Base-by-base conservation (phyloP, 352 stramenopile species). In the Plasmopara halstedii region DNA sequence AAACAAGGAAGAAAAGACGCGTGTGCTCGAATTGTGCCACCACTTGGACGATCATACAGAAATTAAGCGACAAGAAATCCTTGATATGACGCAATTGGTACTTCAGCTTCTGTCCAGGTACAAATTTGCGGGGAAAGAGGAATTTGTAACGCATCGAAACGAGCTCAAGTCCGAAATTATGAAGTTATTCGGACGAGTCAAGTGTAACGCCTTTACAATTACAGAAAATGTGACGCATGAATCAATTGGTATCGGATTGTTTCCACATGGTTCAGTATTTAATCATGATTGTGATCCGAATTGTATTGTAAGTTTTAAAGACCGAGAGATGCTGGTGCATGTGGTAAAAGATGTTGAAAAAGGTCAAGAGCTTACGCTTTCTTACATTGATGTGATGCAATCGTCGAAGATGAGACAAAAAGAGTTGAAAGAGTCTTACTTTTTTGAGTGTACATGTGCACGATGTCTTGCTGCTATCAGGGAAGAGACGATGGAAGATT, bases 161-260 rank as follows among this genome's bases (percentile, higher is more conserved):
- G 25, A 50, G 15, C 43, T 82, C n/a, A 33, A 69, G 31, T 39
- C 22, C 5, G 46, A 59, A 15, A 59, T 85, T 40, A 23, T 79
- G 38, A 37, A 67, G 44, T 59, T 88, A 32, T 86, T 91, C 40
- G 70, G 67, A 37, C 73, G 66, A 18, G 56, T 91, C 50, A 85
- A 87, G 43, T 91, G 79, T 68, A 91, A 91, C 43, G 79, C 72
- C 6, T 91, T 91, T 46, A 83, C 79, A 4, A 47, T 91, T 7
- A 70, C 60, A 18, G 72, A 80, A 20, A 64, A 67, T 23, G 18
- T 69, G 32, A 62, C 66, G 18, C 67, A 71, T 20, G 53, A 58
- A 22, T 58, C 59, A n/a, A 43, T 83, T 7, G 79, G 76, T 21
- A 70, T 91, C 40, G 79, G 76, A 0, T 45, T 91, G 36, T 88